Evolutionary conservation across 2,329 filamentous ascomycete species (phyloP).

Genomic region (Aspergillus japonicus): DNA sequence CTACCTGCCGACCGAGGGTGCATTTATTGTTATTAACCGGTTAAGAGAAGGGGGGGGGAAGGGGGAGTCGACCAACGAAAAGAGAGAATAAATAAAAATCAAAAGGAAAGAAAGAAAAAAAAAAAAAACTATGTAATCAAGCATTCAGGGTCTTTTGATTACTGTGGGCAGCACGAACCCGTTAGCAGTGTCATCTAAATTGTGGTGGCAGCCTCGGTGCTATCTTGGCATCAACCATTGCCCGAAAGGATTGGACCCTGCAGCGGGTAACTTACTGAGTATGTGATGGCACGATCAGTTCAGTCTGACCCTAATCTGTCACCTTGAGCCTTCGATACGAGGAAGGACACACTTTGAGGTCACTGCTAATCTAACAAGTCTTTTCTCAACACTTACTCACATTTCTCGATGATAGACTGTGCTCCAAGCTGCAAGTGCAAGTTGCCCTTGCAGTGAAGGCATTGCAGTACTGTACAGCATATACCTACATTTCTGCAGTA

Average conservation of each 20-base stretch:
- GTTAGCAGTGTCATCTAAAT: slow-evolving; percentile 6
- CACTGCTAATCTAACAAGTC: too few species aligned
- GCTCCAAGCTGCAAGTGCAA: not conserved
- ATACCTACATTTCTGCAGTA: not conserved
- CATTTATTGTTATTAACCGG: too few species aligned
- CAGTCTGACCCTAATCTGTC: not conserved
- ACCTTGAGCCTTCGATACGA: not conserved
- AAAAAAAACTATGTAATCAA: not conserved
- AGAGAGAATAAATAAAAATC: too few species aligned
- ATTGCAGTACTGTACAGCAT: not conserved
- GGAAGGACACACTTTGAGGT: not conserved
- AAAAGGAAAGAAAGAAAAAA: too few species aligned
- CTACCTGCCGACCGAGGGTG: not conserved
- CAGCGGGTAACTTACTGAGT: not conserved
- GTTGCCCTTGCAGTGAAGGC: not conserved
- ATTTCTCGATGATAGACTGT: not conserved
- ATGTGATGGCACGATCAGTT: not conserved
- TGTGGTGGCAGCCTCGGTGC: not conserved
- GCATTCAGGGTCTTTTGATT: slow-evolving; percentile 9
- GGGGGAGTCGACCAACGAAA: not conserved
- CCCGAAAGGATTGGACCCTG: not conserved
- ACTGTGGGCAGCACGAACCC: slow-evolving; percentile 1
- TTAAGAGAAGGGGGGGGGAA: not conserved
- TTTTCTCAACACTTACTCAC: not conserved
- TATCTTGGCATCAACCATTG: not conserved